These are phyloP conservation scores for Mycena filopes DNA, from an alignment of 768 basidiomycete species.

Conservation along the genomic window DNA sequence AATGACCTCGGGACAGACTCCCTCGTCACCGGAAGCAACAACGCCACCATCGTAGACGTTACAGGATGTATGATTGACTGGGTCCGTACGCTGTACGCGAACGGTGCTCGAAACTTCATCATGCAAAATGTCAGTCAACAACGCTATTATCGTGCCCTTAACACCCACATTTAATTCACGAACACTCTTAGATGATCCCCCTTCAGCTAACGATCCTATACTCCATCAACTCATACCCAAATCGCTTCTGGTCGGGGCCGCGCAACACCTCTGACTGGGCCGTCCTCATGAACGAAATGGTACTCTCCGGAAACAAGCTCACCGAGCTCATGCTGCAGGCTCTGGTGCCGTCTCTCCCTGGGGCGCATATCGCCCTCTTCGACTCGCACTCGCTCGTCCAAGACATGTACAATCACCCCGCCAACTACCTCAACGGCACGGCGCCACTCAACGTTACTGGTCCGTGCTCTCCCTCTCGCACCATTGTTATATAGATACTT, in stretches of 20 bases:
- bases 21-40: slow-evolving; percentile 59
- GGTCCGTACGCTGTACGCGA: slow-evolving; percentile 63
- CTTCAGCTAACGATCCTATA: slow-evolving; percentile 62
- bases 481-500: slow-evolving; percentile 44
- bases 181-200: slow-evolving; percentile 60
- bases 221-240: slow-evolving; percentile 56
- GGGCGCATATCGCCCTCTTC: slow-evolving; percentile 73
- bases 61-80: slow-evolving; percentile 69
- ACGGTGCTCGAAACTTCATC: slow-evolving; percentile 73
- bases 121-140: slow-evolving; percentile 70
- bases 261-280: slow-evolving; percentile 69
- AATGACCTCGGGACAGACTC: slow-evolving; percentile 69
- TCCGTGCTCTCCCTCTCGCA: slow-evolving; percentile 51
- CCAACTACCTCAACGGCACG: slow-evolving; percentile 69
- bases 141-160: neutral
- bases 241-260: slow-evolving; percentile 57
- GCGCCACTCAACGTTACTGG: slow-evolving; percentile 67
- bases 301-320: slow-evolving; percentile 60
- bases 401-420: slow-evolving; percentile 65
- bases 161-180: neutral
- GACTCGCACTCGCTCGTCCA: slow-evolving; percentile 70
- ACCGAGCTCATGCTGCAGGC: slow-evolving; percentile 61
- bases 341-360: slow-evolving; percentile 57
- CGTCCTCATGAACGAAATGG: slow-evolving; percentile 64
- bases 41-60: slow-evolving; percentile 60